Evolutionary conservation across 257 asterid genomes (phyloP).

Genomic region (Forsythia viridissima): DNA sequence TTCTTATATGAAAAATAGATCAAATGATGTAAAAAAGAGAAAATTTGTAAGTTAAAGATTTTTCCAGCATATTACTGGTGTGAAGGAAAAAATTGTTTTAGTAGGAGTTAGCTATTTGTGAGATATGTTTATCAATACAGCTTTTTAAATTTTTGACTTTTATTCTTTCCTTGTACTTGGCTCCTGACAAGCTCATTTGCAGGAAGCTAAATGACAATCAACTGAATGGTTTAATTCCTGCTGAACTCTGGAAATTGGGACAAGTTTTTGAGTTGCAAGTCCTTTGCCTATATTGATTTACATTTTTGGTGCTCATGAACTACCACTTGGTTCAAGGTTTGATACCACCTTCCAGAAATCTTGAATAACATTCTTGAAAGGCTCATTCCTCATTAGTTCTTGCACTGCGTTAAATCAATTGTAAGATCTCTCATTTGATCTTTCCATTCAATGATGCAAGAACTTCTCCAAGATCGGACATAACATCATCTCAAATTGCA

Average conservation of each 20-base stretch:
- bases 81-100: no score
- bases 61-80: no score
- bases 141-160: neutral
- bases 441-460: neutral
- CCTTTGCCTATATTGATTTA: neutral
- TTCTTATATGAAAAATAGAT: no score
- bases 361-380: slow-evolving; percentile 86
- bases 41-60: no score
- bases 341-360: slow-evolving; percentile 51
- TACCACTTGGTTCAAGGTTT: neutral
- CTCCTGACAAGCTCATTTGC: slow-evolving; percentile 24
- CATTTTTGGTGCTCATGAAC: neutral
- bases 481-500: neutral
- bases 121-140: slow-evolving; percentile 21
- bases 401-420: slow-evolving; percentile 91
- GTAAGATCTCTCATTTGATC: slow-evolving; percentile 43
- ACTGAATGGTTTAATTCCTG: slow-evolving; percentile 74
- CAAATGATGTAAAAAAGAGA: no score
- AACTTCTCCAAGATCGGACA: neutral
- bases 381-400: slow-evolving; percentile 85
- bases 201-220: slow-evolving; percentile 93
- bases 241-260: slow-evolving; percentile 85
- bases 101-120: slow-evolving; percentile 49
- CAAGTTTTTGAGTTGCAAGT: slow-evolving; percentile 94
- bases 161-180: neutral